A percentile compares a stretch with the other conserved stretches of the same genome.
These are phyloP conservation scores for Trametes versicolor DNA, from an alignment of 1,284 basidiomycete genomes.

Conservation along the genomic window DNA sequence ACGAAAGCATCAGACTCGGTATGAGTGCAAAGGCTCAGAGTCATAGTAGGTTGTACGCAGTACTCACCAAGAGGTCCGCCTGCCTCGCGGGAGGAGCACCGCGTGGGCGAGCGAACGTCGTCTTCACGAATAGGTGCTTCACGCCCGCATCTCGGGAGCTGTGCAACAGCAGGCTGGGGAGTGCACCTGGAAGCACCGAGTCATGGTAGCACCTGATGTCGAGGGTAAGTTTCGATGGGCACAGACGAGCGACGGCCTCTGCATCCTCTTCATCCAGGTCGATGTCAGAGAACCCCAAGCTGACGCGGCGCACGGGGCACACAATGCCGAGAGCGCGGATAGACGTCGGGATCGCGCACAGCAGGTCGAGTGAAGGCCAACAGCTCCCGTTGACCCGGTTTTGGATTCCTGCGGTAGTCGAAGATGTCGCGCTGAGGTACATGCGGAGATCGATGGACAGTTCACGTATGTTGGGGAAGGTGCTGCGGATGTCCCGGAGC, in stretches of 20 bases:
- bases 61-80: constrained; percentile 3
- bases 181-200: neutral
- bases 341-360: neutral
- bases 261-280: neutral
- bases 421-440: neutral
- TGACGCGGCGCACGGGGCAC: neutral
- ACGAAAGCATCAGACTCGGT: too few relatives aligned
- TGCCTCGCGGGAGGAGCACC: neutral
- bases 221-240: constrained; percentile 8
- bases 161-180: constrained; percentile 12
- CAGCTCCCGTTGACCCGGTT: too few relatives aligned
- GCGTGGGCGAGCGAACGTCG: neutral
- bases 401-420: neutral
- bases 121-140: constrained; percentile 3
- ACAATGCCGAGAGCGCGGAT: neutral
- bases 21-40: too few relatives aligned
- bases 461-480: constrained; percentile 26
- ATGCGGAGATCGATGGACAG: constrained; percentile 7
- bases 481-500: constrained; percentile 1
- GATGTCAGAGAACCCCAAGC: constrained; percentile 3
- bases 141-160: neutral
- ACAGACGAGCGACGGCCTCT: constrained; percentile 14
- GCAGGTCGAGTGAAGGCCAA: neutral
- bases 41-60: too few relatives aligned
- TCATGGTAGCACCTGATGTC: constrained; percentile 3